phyloP scores from a whole-genome alignment of 2,329 filamentous ascomycete species.

The Fusarium verrucosum region DNA sequence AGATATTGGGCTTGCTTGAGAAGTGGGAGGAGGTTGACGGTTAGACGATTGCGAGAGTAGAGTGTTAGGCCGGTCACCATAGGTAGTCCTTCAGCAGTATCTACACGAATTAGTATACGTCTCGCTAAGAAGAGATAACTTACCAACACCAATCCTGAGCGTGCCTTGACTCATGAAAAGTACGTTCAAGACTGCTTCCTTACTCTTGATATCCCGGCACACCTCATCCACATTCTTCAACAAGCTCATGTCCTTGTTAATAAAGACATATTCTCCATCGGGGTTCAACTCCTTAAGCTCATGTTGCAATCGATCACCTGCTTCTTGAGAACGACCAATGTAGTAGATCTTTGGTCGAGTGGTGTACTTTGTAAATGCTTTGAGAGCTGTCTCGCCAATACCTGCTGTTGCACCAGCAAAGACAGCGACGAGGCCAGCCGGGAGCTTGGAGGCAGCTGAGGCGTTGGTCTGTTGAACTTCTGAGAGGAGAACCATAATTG shows the following conservation, averaged over 20 bases:
- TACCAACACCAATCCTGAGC: slow-evolving; percentile 36
- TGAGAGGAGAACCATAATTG: slow-evolving; percentile 28
- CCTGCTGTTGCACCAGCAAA: slow-evolving; percentile 65
- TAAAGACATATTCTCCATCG: slow-evolving; percentile 56
- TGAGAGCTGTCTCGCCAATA: slow-evolving; percentile 61
- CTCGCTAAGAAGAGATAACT: background rate
- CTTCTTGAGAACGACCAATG: slow-evolving; percentile 55
- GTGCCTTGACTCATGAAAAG: slow-evolving; percentile 57
- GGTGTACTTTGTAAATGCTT: slow-evolving; percentile 55
- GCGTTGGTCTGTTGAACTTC: slow-evolving; percentile 28
- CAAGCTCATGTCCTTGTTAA: slow-evolving; percentile 60
- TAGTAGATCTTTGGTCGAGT: slow-evolving; percentile 60
- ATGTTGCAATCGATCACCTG: slow-evolving; percentile 50
- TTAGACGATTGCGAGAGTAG: slow-evolving; percentile 67
- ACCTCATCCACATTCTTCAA: slow-evolving; percentile 61
- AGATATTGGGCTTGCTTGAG: slow-evolving; percentile 47
- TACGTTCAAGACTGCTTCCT: slow-evolving; percentile 57
- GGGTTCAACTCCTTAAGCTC: slow-evolving; percentile 56
- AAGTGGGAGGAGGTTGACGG: slow-evolving; percentile 65
- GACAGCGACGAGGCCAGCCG: slow-evolving; percentile 52
- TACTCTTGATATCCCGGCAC: slow-evolving; percentile 55
- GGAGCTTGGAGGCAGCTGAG: slow-evolving; percentile 7
- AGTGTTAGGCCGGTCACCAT: slow-evolving; percentile 60
- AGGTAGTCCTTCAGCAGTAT: slow-evolving; percentile 67
- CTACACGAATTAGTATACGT: slow-evolving; percentile 45